Evolutionary conservation across 176 grass and related monocot species (phyloP), one percentile per base, ranked within the genome.

Genomic region (Oropetium thomaeum): DNA sequence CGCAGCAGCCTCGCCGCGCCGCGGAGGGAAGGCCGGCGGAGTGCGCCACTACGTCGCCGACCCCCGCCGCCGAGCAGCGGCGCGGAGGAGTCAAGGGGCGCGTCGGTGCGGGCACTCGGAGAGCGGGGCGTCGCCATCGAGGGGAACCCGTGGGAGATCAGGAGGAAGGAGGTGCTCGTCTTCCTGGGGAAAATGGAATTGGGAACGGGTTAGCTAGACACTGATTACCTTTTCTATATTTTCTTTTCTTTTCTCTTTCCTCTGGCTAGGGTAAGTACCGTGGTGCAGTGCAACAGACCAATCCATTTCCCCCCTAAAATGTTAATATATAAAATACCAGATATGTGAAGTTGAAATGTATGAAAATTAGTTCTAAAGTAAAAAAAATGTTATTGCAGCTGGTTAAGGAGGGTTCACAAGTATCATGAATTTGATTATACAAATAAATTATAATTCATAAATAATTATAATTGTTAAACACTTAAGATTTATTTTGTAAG

Each of bases 11-110:
- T 84, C 30, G 88, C 81, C 15, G 53, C 83, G 35, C 76, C 82
- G 79, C 85, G 84, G 44, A 85, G 92, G 32, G 86, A 76, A n/a
- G 84, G 80, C 25, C 92, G 74, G 52, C 79, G 85, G 6, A 87
- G 86, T 70, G 49, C 82, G 70, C 79, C 76, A 65, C 62, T 87
- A 1, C 75, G 74, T 17, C 49, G 77, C 19, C 51, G 80, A 37
- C 59, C 51, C 58, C 15, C 76, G 28, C 47, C 65, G 40, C 62
- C 57, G 3, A 95, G 88, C 23, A 95, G 85, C 47, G 88, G 92
- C 60, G 75, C 67, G 31, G 85, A 57, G 70, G 85, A 57, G 66
- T 91, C 88, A 7, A 88, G 80, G 61, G 80, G 75, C 61, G 69
- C 80, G 17, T 83, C 80, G 1, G 69, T 62, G 35, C 69, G 86